Base-by-base conservation (phyloP, 495 filamentous ascomycete genomes). In the Neurospora sp. region DNA sequence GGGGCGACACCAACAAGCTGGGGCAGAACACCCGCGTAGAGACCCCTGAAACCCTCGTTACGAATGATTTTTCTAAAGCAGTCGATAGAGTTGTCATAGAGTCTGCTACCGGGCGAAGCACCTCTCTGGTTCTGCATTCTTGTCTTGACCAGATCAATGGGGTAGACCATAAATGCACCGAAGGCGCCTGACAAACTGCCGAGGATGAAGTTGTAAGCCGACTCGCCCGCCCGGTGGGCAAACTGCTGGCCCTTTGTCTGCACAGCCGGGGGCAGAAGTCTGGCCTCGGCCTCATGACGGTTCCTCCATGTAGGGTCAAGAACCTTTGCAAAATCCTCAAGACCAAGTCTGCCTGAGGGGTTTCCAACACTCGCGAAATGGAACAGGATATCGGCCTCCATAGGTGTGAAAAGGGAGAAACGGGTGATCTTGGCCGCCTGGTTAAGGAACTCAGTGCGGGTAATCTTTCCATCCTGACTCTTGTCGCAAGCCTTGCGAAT, bases 361-460 rank as follows among this genome's bases (percentile, higher is more conserved):
- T 94, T 91, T 78, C 97, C 93, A 61, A 99, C 85, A 59, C 94
- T 93, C 45, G 96, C 96, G 77, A 99, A 99, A 82, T 99, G 96
- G 86, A 99, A 99, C 20, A 99, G 87, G 75, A 99, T 98, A 80
- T 98, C 96, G 3, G 96, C 96, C 81, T 99, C 96, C 95, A 99
- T 97, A 1, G 96, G 96, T 0, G 96, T 98, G 82, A 97, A 97
- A 0, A 96, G 86, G 5, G 53, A 94, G 83, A 97, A 99, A 27
- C 96, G 89, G 35, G 94, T 96, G 76, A 94, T 89, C 48, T 90
- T 90, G 31, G 95, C 90, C 22, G 96, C 96, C 82, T 97, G 94
- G 82, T 97, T 97, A 65, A 99, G 83, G 82, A 99, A 99, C 76
- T 98, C 96, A 20, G 93, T 88, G 39, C 93, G 88, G 6, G 95